phyloP scores from a whole-genome alignment of 2,329 filamentous ascomycete species.

The Endoconidiophora laricicola region DNA sequence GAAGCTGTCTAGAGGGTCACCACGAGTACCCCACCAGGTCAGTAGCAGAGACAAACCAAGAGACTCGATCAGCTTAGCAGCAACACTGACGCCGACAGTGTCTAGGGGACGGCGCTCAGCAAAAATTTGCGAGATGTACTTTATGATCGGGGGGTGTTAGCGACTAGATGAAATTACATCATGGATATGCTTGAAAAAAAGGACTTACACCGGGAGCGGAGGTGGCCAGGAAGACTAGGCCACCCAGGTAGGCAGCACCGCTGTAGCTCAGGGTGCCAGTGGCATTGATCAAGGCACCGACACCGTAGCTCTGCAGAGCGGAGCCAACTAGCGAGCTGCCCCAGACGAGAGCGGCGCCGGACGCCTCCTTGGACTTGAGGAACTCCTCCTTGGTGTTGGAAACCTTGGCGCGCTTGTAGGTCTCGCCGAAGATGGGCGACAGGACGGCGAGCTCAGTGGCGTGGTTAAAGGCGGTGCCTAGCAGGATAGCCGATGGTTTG shows the following conservation, averaged over 20 bases:
- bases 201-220: constrained; percentile 66
- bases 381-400: constrained; percentile 96
- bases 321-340: constrained; percentile 81
- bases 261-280: constrained; percentile 93
- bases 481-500: constrained; percentile 93
- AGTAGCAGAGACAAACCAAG: constrained; percentile 82
- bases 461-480: constrained; percentile 94
- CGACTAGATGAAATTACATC: not conserved
- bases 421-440: constrained; percentile 78
- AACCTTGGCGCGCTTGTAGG: constrained; percentile 80
- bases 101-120: constrained; percentile 86
- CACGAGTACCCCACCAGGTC: constrained; percentile 94
- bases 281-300: constrained; percentile 82
- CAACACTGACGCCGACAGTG: constrained; percentile 68
- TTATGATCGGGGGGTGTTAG: not conserved
- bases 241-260: constrained; percentile 85
- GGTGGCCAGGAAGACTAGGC: constrained; percentile 79
- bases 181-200: no score
- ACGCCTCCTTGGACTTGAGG: constrained; percentile 80
- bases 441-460: constrained; percentile 76
- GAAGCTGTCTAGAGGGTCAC: constrained; percentile 65
- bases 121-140: constrained; percentile 78
- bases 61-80: constrained; percentile 81
- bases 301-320: constrained; percentile 74
- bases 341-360: constrained; percentile 74